Percentiles rank a stretch among this genome's conserved stretches.
Evolutionary conservation across 345 rosid species (phyloP).

Genomic region (Pseudoturritis turrita): DNA sequence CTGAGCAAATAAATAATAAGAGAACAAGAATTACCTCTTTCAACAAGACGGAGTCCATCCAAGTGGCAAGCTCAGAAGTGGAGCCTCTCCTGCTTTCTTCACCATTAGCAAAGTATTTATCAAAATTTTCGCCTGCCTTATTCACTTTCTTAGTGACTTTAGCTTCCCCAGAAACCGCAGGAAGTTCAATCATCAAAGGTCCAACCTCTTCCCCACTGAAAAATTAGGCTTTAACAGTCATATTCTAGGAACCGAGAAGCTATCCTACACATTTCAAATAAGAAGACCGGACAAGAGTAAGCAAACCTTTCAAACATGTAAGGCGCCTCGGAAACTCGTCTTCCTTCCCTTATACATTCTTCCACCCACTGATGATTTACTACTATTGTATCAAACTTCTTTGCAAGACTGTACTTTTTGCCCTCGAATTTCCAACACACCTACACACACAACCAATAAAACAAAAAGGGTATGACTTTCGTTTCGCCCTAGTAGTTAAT

Average conservation of each 20-base stretch:
- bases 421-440: slow-evolving; percentile 87
- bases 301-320: slow-evolving; percentile 58
- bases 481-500: not conserved
- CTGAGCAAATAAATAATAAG: not conserved
- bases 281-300: not conserved
- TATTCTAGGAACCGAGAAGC: not conserved
- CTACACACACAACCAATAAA: slow-evolving; percentile 32
- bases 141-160: slow-evolving; percentile 27
- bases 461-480: not conserved
- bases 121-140: slow-evolving; percentile 34
- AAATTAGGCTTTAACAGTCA: not conserved
- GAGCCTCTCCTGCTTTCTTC: slow-evolving; percentile 14
- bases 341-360: slow-evolving; percentile 63
- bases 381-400: slow-evolving; percentile 42
- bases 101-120: slow-evolving; percentile 14
- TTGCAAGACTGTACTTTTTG: slow-evolving; percentile 58
- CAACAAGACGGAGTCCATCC: slow-evolving; percentile 57
- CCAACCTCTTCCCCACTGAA: slow-evolving; percentile 80
- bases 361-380: slow-evolving; percentile 89
- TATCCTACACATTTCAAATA: not conserved
- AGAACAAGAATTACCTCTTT: slow-evolving; percentile 46
- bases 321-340: slow-evolving; percentile 56
- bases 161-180: slow-evolving; percentile 24
- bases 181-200: slow-evolving; percentile 45
- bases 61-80: slow-evolving; percentile 37